A percentile compares a stretch with the other conserved stretches of the same genome.
phyloP scores from a whole-genome alignment of 805 yeast species.

The Myxozyma kluyveri region DNA sequence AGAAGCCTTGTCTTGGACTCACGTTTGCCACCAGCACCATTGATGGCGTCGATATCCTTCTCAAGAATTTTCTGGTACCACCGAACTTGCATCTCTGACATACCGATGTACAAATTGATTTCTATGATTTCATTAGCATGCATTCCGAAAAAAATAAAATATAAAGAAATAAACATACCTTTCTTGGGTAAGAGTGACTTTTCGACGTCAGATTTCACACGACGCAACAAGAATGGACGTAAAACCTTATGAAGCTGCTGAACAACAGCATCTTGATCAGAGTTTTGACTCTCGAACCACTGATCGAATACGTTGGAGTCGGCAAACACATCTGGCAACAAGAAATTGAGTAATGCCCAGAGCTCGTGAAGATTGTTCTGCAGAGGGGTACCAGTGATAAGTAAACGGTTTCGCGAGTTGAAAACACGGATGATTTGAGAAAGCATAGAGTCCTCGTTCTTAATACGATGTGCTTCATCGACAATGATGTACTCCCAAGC shows the following conservation, averaged over 20 bases:
- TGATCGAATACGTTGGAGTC: conserved; percentile 86
- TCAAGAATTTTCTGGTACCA: conserved; percentile 90
- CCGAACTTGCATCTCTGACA: conserved; percentile 90
- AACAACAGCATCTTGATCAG: conserved; percentile 74
- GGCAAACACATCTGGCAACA: conserved; percentile 91
- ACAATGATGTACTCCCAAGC: conserved; percentile 92
- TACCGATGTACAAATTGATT: conserved; percentile 82
- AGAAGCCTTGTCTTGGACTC: conserved; percentile 88
- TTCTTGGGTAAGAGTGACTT: conserved; percentile 85
- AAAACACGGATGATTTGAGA: conserved; percentile 90
- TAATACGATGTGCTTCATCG: conserved; percentile 89
- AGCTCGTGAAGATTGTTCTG: conserved; percentile 93
- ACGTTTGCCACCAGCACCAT: conserved; percentile 90
- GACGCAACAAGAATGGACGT: conserved; percentile 80
- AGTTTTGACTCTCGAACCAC: conserved; percentile 69
- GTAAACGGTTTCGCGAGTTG: conserved; percentile 75
- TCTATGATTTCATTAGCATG: conserved; percentile 43
- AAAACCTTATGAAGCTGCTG: conserved; percentile 84
- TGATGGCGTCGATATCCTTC: conserved; percentile 93
- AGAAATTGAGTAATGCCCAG: conserved; percentile 90
- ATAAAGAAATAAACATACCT: conserved; percentile 5
- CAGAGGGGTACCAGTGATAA: conserved; percentile 94
- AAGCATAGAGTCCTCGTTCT: conserved; percentile 86
- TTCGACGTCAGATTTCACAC: conserved; percentile 92
- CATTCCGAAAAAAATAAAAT: background rate